These are phyloP conservation scores for Fabrea salina DNA, from an alignment of 169 alveolate species.

Conservation along the genomic window DNA sequence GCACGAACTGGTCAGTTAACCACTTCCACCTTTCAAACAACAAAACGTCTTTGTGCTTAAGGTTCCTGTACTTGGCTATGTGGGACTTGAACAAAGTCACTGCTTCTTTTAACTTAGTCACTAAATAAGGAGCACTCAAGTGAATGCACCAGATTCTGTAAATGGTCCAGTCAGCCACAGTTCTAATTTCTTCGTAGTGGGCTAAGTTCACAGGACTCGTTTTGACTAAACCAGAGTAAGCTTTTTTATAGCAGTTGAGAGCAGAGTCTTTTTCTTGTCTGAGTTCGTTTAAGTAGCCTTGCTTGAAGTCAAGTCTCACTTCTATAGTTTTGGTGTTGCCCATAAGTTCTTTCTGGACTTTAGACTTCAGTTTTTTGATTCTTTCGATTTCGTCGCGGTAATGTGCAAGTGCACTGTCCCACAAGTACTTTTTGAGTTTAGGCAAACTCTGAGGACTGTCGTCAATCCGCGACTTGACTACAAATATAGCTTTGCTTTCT, in stretches of 20 bases:
- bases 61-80: neutral
- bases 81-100: constrained; percentile 8
- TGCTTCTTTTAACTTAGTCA: constrained; percentile 5
- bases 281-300: constrained; percentile 11
- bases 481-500: constrained; percentile 1
- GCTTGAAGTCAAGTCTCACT: neutral
- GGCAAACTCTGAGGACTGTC: neutral
- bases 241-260: constrained; percentile 15
- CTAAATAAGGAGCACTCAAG: neutral
- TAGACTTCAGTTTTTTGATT: neutral
- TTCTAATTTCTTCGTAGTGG: neutral
- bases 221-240: neutral
- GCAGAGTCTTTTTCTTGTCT: constrained; percentile 25
- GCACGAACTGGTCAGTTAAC: neutral
- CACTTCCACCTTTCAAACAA: constrained; percentile 7
- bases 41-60: neutral
- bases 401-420: constrained; percentile 8
- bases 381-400: constrained; percentile 29
- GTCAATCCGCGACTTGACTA: neutral
- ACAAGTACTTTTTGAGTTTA: constrained; percentile 17
- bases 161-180: constrained; percentile 12
- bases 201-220: neutral
- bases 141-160: constrained; percentile 1
- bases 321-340: neutral
- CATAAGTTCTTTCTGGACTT: constrained; percentile 25